Base-by-base conservation (phyloP, 2,329 filamentous ascomycete genomes). In the Penicillium sp. region DNA sequence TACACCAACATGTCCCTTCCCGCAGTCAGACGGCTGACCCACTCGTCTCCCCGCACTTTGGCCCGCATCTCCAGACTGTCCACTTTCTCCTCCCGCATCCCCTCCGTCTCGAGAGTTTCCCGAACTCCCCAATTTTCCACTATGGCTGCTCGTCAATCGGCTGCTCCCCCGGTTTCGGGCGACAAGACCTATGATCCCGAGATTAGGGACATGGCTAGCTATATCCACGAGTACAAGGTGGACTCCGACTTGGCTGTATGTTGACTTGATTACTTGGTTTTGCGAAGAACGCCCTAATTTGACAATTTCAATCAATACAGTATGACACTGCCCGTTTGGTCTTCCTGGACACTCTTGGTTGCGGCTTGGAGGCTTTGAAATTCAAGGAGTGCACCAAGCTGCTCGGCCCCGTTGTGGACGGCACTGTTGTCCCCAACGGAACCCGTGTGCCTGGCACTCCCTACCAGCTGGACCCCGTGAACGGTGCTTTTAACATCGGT, bases 401-500 rank as follows among this genome's bases (percentile, higher is more conserved):
- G 54, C 86, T 99, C 38, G 94, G 94, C 18, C 94, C 94, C 47
- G 82, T 93, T 62, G 93, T 99, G 46, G 86, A 89, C 56, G 94
- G 93, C 65, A 96, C 94, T 48, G 77, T 87, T 42, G 93, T 97
- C 49, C 93, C 94, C 70, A 92, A 96, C 70, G 94, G 94, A 62
- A 87, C 90, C 66, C 90, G 86, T 71, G 90, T 99, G 42, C 90
- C 89, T 38, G 94, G 94, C 61, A 97, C 94, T 29, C 85, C 88
- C 63, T 97, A 93, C 79, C 87, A 95, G 77, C 86, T 99, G 64
- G 94, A 97, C 73, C 94, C 94, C 36, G 86, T 97, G 71, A 93
- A 93, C 67, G 94, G 88, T 58, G 94, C 94, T 60, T 97, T 99
- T 85, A 97, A 97, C 82, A 97, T 99, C 66, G 94, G 94, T 66